phyloP scores from a whole-genome alignment of 371 early-diverging fungal species.

The Mucor circinelloides region DNA sequence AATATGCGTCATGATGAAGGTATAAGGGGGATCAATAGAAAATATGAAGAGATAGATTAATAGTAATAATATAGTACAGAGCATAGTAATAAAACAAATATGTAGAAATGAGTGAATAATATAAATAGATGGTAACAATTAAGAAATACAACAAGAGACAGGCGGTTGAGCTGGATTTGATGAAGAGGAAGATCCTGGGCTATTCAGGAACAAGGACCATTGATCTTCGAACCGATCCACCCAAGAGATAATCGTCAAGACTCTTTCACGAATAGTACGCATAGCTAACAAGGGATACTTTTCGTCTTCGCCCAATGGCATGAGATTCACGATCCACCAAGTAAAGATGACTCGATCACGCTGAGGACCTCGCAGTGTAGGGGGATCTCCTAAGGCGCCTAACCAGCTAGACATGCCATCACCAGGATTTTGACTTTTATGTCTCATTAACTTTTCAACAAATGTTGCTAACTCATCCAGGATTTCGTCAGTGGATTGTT shows the following conservation, averaged over 20 bases:
- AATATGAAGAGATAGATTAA: no score
- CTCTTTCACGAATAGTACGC: constrained; percentile 48
- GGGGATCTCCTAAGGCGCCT: constrained; percentile 22
- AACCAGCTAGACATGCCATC: constrained; percentile 22
- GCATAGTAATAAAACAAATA: neutral
- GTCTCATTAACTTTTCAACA: constrained; percentile 12
- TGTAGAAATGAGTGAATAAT: neutral
- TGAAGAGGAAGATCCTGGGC: constrained; percentile 1
- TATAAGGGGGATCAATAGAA: no score
- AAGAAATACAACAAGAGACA: constrained; percentile 20
- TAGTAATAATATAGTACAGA: no score
- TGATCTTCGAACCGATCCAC: constrained; percentile 37
- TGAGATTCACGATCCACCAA: constrained; percentile 60
- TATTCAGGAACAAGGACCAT: constrained; percentile 26
- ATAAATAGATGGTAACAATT: neutral
- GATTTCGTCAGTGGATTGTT: constrained; percentile 26
- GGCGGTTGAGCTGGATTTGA: neutral
- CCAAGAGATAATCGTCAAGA: constrained; percentile 45
- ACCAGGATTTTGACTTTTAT: neutral
- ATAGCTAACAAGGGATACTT: constrained; percentile 45
- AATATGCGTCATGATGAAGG: no score
- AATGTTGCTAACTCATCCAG: constrained; percentile 24
- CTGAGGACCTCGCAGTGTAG: constrained; percentile 22
- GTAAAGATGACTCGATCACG: constrained; percentile 40
- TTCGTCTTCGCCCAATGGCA: constrained; percentile 54